phyloP scores from a whole-genome alignment of 2,329 filamentous ascomycete genomes.

The Coleophoma crateriformis region DNA sequence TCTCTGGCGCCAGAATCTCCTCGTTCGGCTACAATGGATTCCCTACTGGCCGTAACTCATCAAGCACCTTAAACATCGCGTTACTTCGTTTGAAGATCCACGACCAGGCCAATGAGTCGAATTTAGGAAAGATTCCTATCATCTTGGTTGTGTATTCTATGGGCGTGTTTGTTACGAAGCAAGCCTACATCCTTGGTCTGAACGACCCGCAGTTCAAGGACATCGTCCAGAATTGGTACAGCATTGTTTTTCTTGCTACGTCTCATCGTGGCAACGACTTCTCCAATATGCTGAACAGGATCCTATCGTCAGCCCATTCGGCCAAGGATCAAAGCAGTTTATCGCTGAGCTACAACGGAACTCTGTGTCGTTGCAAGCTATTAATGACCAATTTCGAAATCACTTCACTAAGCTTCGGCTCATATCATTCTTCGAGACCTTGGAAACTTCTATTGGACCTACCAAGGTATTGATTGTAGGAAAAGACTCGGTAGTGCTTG shows the following conservation, averaged over 20 bases:
- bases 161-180: conserved; percentile 28
- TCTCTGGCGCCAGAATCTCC: conserved; percentile 23
- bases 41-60: conserved; percentile 16
- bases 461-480: conserved; percentile 16
- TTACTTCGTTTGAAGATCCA: conserved; percentile 19
- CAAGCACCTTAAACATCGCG: conserved; percentile 20
- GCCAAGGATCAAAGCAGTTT: conserved; percentile 12
- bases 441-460: conserved; percentile 11
- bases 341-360: conserved; percentile 18
- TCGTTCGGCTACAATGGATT: conserved; percentile 27
- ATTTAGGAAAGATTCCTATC: conserved; percentile 8
- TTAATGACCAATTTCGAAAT: conserved; percentile 30
- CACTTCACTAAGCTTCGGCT: conserved; percentile 21
- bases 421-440: conserved; percentile 31
- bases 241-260: conserved; percentile 27
- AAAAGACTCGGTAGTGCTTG: conserved; percentile 22
- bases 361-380: conserved; percentile 16
- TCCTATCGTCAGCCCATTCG: background rate
- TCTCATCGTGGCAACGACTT: conserved; percentile 25
- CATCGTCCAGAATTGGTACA: conserved; percentile 10
- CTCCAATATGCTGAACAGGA: conserved; percentile 5
- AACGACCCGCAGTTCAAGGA: conserved; percentile 3
- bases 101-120: conserved; percentile 8
- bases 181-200: conserved; percentile 20
- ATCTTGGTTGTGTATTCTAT: conserved; percentile 28